phyloP scores from a whole-genome alignment of 2,329 filamentous ascomycete genomes.

The Aurifilum marmelostoma region DNA sequence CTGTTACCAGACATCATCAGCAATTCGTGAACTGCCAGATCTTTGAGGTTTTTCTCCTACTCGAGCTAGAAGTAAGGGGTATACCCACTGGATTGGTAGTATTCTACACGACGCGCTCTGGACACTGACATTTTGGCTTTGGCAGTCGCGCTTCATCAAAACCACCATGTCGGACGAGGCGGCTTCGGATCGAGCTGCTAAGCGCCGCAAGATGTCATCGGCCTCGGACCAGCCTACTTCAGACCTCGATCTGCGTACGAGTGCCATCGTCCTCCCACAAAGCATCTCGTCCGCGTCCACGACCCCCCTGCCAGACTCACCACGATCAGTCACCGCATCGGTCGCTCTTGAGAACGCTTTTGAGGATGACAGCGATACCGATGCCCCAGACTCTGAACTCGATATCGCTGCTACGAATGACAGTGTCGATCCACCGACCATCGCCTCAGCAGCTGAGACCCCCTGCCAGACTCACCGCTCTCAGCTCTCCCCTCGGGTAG shows the following conservation, averaged over 20 bases:
- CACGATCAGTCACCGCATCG: neutral
- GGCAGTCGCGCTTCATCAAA: neutral
- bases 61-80: neutral
- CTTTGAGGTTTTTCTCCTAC: neutral
- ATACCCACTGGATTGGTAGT: too few relatives aligned
- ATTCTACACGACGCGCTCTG: neutral
- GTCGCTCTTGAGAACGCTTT: neutral
- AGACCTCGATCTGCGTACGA: neutral
- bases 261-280: too few relatives aligned
- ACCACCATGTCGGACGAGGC: slow-evolving; percentile 20
- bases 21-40: neutral
- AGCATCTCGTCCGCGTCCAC: neutral
- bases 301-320: neutral
- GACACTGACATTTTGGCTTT: neutral
- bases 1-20: neutral
- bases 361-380: neutral
- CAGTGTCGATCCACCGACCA: neutral
- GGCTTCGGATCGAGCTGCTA: slow-evolving; percentile 19
- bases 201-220: slow-evolving; percentile 27
- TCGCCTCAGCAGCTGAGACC: neutral
- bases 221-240: neutral
- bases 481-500: neutral
- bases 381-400: neutral
- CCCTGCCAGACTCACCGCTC: neutral
- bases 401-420: neutral